Percentiles rank a stretch among this genome's conserved stretches.
Conservation (phyloP, 345 rosid species). For the Lepidium sativum region DNA sequence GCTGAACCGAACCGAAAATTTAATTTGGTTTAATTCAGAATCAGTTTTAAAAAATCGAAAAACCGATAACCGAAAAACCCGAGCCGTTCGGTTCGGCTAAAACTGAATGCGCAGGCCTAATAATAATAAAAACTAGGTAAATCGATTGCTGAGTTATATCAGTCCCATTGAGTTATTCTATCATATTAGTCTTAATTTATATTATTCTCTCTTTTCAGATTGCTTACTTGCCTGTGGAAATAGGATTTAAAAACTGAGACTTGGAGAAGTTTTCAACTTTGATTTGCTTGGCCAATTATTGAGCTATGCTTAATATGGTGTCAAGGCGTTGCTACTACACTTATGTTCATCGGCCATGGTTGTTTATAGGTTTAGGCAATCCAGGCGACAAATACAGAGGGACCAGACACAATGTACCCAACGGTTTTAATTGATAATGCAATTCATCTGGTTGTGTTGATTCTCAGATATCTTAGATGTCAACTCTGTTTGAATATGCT, state of each 20-base stretch:
- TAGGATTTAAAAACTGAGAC: neutral
- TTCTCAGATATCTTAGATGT: neutral
- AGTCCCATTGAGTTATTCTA: neutral
- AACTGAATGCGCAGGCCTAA: too few species aligned
- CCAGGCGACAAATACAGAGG: slow-evolving; percentile 80
- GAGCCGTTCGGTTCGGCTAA: too few species aligned
- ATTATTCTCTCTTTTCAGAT: neutral
- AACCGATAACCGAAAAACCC: too few species aligned
- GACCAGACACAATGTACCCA: slow-evolving; percentile 70
- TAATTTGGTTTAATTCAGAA: too few species aligned
- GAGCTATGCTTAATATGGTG: slow-evolving; percentile 16
- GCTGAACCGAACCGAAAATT: too few species aligned
- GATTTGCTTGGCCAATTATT: neutral
- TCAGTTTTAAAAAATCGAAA: too few species aligned
- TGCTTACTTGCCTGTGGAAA: neutral
- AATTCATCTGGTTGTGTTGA: neutral
- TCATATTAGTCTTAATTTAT: neutral
- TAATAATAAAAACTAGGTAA: too few species aligned
- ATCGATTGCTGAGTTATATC: too few species aligned
- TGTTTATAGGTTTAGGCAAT: slow-evolving; percentile 79
- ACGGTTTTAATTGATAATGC: neutral
- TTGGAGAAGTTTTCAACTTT: neutral
- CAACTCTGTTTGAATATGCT: neutral
- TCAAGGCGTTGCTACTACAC: slow-evolving; percentile 50
- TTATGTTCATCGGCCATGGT: slow-evolving; percentile 54